A percentile compares a stretch with the other conserved stretches of the same genome.
phyloP scores from a whole-genome alignment of 75 land plant genomes.

The Cryptomeria japonica region DNA sequence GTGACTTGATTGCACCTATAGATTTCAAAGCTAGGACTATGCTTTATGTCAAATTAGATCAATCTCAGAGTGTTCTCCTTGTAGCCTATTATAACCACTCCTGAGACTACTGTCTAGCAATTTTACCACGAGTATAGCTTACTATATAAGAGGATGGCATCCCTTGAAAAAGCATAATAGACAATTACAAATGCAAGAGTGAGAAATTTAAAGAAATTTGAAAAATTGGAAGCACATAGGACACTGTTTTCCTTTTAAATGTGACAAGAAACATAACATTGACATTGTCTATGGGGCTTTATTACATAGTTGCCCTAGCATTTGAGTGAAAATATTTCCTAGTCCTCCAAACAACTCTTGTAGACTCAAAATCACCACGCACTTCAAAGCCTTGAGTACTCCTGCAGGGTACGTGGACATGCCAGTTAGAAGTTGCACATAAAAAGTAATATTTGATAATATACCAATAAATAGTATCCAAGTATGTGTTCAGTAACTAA shows the following conservation, averaged over 20 bases:
- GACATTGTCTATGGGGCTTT: neutral
- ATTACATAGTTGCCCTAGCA: neutral
- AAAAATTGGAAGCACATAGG: neutral
- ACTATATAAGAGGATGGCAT: neutral
- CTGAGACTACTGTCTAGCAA: neutral
- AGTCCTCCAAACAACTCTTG: slow-evolving; percentile 6
- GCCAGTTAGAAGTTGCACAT: slow-evolving; percentile 1
- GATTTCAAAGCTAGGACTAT: neutral
- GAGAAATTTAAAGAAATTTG: neutral
- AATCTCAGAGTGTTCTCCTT: neutral
- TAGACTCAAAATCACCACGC: slow-evolving; percentile 6
- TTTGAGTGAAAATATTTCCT: neutral
- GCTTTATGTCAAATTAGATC: neutral
- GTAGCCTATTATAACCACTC: neutral
- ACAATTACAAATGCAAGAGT: neutral
- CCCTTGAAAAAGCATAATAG: neutral
- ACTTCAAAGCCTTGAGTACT: slow-evolving; percentile 3
- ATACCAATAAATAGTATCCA: neutral
- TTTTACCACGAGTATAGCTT: neutral
- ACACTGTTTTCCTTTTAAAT: neutral
- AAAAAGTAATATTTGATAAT: neutral
- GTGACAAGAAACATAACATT: neutral
- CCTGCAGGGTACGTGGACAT: slow-evolving; percentile 3
- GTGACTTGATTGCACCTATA: neutral
- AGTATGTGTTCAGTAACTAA: no score